These are phyloP conservation scores for Fusarium irregulare DNA, from an alignment of 2,329 filamentous ascomycete genomes.

Conservation along the genomic window DNA sequence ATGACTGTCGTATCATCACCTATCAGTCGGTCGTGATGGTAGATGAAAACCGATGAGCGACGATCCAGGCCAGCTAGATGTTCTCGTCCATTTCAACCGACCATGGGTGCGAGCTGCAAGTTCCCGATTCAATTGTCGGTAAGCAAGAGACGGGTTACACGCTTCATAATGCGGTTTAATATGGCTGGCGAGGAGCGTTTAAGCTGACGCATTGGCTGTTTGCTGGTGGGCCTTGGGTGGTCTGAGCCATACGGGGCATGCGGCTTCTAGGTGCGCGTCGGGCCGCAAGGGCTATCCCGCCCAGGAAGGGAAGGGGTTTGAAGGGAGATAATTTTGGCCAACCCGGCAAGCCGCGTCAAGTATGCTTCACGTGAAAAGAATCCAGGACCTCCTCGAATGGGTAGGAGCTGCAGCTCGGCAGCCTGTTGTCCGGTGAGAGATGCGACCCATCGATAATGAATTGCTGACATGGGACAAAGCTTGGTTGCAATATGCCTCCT, in stretches of 20 bases:
- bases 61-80: neutral
- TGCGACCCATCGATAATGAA: neutral
- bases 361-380: constrained; percentile 42
- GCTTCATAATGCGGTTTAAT: neutral
- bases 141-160: constrained; percentile 6
- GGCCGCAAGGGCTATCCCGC: constrained; percentile 47
- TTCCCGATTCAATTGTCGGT: constrained; percentile 15
- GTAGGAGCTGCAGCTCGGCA: constrained; percentile 6
- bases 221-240: constrained; percentile 28
- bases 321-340: constrained; percentile 38
- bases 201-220: constrained; percentile 20
- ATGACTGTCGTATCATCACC: neutral
- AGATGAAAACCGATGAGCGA: neutral
- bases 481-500: constrained; percentile 4
- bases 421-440: neutral
- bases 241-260: constrained; percentile 40
- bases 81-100: neutral
- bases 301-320: constrained; percentile 36
- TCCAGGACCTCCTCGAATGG: constrained; percentile 12
- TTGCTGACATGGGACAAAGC: neutral
- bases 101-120: neutral
- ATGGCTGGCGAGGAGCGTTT: neutral
- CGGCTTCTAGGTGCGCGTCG: constrained; percentile 44
- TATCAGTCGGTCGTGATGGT: neutral
- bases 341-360: constrained; percentile 44